phyloP scores from a whole-genome alignment of 169 alveolate genomes.

The Eimeria necatrix region DNA sequence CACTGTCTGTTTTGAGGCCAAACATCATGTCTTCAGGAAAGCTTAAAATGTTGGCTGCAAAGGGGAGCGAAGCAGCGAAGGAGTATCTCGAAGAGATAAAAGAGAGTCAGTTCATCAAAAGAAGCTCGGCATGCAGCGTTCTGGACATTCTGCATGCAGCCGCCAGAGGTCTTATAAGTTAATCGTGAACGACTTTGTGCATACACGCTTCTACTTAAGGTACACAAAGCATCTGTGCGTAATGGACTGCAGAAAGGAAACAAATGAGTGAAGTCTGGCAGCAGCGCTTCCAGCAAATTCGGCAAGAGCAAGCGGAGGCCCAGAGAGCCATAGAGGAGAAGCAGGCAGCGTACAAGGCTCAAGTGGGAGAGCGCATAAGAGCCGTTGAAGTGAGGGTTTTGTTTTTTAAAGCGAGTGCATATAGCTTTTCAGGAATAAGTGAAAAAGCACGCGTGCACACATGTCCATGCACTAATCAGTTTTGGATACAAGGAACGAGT shows the following conservation, averaged over 20 bases:
- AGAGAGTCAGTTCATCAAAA: constrained; percentile 21
- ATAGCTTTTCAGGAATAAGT: no score
- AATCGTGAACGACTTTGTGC: no score
- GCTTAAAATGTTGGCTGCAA: constrained; percentile 60
- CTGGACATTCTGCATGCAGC: no score
- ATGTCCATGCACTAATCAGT: no score
- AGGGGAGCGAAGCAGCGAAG: constrained; percentile 72
- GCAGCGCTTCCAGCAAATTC: constrained; percentile 59
- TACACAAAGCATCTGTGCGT: not conserved
- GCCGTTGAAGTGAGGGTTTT: constrained; percentile 41
- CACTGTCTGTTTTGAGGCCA: no score
- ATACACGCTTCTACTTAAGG: no score
- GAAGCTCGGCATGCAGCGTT: not conserved
- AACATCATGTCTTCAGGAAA: constrained; percentile 2
- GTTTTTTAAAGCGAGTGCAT: no score
- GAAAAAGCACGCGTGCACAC: no score
- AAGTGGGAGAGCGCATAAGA: constrained; percentile 46
- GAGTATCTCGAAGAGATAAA: constrained; percentile 47
- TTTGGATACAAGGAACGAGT: no score
- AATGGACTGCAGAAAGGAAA: not conserved
- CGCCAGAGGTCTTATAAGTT: not conserved
- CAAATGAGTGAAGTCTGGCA: constrained; percentile 22
- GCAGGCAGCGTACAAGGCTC: constrained; percentile 57
- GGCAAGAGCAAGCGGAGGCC: constrained; percentile 48
- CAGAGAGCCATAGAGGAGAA: constrained; percentile 44